Evolutionary conservation across 2,329 filamentous ascomycete species (phyloP).

Genomic region (Zasmidium citrigriseum): DNA sequence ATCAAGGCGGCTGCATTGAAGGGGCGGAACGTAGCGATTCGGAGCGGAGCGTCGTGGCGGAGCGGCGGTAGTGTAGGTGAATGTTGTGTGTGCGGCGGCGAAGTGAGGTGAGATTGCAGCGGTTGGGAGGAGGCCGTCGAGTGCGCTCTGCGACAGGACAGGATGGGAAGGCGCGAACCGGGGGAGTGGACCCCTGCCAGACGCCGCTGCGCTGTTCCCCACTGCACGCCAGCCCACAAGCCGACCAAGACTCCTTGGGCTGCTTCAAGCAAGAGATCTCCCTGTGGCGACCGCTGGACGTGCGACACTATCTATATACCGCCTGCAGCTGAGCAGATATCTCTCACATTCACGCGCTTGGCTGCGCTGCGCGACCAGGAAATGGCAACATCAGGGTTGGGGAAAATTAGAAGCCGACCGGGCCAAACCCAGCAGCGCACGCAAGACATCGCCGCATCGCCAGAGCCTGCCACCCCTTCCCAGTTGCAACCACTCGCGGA

Average conservation of each 20-base stretch:
- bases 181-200: not conserved
- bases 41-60: not conserved
- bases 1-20: constrained; percentile 23
- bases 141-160: no score
- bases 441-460: not conserved
- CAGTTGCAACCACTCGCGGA: not conserved
- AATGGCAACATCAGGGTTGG: not conserved
- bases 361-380: not conserved
- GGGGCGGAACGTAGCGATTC: not conserved
- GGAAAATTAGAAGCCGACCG: not conserved
- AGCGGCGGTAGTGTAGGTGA: not conserved
- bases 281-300: not conserved
- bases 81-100: not conserved
- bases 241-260: no score
- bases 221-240: no score
- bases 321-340: no score
- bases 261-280: no score
- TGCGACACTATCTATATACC: not conserved
- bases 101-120: not conserved
- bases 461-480: not conserved
- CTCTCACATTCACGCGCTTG: not conserved
- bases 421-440: not conserved
- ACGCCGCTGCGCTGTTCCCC: no score
- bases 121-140: not conserved
- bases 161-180: not conserved